Conservation (phyloP, 108 stramenopile species). For the Pelagomonas calceolata region DNA sequence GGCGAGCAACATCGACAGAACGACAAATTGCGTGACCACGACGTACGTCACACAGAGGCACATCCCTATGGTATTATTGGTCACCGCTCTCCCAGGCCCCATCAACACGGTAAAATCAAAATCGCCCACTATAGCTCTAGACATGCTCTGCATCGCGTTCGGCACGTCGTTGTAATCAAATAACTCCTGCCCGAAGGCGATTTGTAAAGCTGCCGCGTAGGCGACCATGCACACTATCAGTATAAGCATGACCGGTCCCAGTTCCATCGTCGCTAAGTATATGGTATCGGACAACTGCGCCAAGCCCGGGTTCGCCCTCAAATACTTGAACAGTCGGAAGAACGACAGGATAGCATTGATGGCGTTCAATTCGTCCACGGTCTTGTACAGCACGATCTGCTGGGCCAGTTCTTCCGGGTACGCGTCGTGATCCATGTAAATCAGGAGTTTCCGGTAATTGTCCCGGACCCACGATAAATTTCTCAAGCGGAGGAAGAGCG, state of each 20-base stretch:
- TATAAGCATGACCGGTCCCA: slow-evolving; percentile 2
- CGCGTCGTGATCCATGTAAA: not conserved
- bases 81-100: not conserved
- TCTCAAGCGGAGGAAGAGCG: not conserved
- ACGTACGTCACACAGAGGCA: slow-evolving; percentile 10
- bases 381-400: not conserved
- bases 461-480: not conserved
- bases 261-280: not conserved
- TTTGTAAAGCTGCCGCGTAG: slow-evolving; percentile 12
- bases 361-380: slow-evolving; percentile 7
- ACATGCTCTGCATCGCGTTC: slow-evolving; percentile 2
- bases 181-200: slow-evolving; percentile 11
- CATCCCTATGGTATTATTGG: not conserved
- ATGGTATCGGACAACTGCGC: slow-evolving; percentile 12
- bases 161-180: slow-evolving; percentile 5
- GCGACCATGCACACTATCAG: not conserved
- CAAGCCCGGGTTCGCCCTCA: not conserved
- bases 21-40: slow-evolving; percentile 8
- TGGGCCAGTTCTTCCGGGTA: not conserved
- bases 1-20: slow-evolving; percentile 8
- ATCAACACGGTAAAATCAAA: slow-evolving; percentile 4
- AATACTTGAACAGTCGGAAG: slow-evolving; percentile 10
- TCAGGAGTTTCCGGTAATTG: not conserved
- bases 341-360: slow-evolving; percentile 5
- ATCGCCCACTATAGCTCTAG: slow-evolving; percentile 8